Percentiles rank a stretch among this genome's conserved stretches.
These are phyloP conservation scores for Durotheca rogersii DNA, from an alignment of 495 filamentous ascomycete genomes.

Conservation along the genomic window DNA sequence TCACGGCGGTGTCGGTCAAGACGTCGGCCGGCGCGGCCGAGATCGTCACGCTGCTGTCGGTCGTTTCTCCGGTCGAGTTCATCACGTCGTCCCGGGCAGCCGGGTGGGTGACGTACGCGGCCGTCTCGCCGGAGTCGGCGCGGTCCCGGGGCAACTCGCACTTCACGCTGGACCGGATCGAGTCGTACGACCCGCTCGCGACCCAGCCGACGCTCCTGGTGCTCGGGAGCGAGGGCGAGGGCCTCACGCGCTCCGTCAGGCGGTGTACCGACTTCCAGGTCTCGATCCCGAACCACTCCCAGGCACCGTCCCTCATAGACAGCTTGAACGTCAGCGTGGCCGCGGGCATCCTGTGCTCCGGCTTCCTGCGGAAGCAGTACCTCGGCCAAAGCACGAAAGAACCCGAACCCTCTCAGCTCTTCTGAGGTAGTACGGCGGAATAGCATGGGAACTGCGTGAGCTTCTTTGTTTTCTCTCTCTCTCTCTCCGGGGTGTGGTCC, in stretches of 20 bases:
- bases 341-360: conserved; percentile 70
- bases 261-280: conserved; percentile 61
- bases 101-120: conserved; percentile 87
- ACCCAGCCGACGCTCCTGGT: conserved; percentile 72
- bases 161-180: conserved; percentile 33
- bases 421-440: conserved; percentile 17
- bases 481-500: conserved; percentile 3
- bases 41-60: conserved; percentile 66
- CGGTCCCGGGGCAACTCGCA: conserved; percentile 36
- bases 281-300: conserved; percentile 46
- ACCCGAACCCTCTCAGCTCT: conserved; percentile 21
- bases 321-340: conserved; percentile 89
- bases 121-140: conserved; percentile 54
- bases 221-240: conserved; percentile 80
- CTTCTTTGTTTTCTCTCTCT: too few species aligned
- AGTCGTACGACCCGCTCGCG: conserved; percentile 51
- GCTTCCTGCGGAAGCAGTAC: conserved; percentile 43
- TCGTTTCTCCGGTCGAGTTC: conserved; percentile 65
- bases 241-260: conserved; percentile 61
- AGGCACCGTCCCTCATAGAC: conserved; percentile 54
- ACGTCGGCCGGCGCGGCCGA: conserved; percentile 86
- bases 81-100: conserved; percentile 61
- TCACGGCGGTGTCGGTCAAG: conserved; percentile 78
- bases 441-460: too few species aligned
- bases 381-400: conserved; percentile 20